Base-by-base conservation (phyloP, 768 basidiomycete species). In the Lentinula raphanica region DNA sequence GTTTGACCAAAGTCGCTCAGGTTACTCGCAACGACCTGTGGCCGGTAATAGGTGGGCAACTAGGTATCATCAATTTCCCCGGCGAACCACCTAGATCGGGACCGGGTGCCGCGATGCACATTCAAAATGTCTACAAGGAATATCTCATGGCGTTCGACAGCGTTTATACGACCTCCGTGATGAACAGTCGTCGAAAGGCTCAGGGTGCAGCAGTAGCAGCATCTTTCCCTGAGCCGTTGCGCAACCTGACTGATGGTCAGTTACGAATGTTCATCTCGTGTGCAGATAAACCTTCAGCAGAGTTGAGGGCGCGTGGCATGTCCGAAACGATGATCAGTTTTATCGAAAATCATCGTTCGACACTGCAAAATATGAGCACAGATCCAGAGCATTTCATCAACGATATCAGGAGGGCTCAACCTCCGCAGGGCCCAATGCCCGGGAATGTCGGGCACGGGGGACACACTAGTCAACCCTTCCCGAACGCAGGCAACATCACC, bases 41-140 rank as follows among this genome's bases (percentile, higher is more conserved):
- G 89, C 64, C 79, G 15, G 72, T 86, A 45, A 81, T 91, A 57
- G 89, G 81, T 17, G 88, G 79, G n/a, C 79, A 78, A 23, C 74
- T 91, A 69, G 85, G 83, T 17, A 82, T 85, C 63, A 77, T 85
- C 2, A 77, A 84, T 54, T 87, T 89, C 62, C 84, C 84, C 2
- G 85, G 77, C 3, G 84, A 88, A 60, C 86, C 88, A 11, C 75
- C 81, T 4, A 84, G 80, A 63, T 77, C 79, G 27, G 85, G 84
- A 3, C 87, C 87, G 2, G 84, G 71, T 23, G 76, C 81, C 29
- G 88, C 86, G 0, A 78, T 79, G 51, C 82, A 83, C 25, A 70
- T 91, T 3, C 76, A 79, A 1, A 76, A 81, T 60, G 75, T 84
- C 25, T 90, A 90, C 70, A 79, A 80, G 55, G 77, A 80, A 32